Conservation (phyloP, 2,329 filamentous ascomycete genomes). For the Colletotrichum spaethianum region DNA sequence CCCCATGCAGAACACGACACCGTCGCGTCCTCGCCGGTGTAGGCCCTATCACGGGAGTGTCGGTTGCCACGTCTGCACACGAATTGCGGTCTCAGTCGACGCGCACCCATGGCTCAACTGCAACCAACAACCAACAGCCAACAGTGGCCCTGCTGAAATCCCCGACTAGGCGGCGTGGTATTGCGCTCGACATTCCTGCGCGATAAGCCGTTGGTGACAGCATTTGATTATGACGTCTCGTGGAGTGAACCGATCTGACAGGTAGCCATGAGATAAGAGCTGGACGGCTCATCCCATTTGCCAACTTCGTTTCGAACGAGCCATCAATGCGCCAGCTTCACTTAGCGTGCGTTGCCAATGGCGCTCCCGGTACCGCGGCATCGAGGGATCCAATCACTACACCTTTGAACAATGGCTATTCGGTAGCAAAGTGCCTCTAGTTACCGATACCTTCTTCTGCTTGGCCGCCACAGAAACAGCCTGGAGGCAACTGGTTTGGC, state of each 20-base stretch:
- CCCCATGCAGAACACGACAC: conserved; percentile 6
- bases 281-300: conserved; percentile 27
- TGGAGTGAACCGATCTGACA: conserved; percentile 16
- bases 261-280: conserved; percentile 24
- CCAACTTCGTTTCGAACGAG: conserved; percentile 26
- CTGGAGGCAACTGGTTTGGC: conserved; percentile 12
- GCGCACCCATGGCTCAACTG: not conserved
- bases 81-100: conserved; percentile 7
- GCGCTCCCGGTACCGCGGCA: not conserved
- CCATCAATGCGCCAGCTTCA: conserved; percentile 26
- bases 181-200: not conserved
- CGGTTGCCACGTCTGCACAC: not conserved
- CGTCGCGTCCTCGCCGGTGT: conserved; percentile 28
- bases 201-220: conserved; percentile 6
- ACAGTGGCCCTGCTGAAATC: not conserved
- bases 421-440: not conserved
- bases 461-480: not conserved
- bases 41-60: conserved; percentile 27
- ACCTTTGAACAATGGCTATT: not conserved
- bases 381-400: not conserved
- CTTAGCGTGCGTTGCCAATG: not conserved
- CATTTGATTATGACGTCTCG: conserved; percentile 21
- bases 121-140: not conserved
- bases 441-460: not conserved
- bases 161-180: not conserved